Evolutionary conservation across 768 basidiomycete genomes (phyloP), one percentile per base, ranked within the genome.

Genomic region (Mrakia blollopis): DNA sequence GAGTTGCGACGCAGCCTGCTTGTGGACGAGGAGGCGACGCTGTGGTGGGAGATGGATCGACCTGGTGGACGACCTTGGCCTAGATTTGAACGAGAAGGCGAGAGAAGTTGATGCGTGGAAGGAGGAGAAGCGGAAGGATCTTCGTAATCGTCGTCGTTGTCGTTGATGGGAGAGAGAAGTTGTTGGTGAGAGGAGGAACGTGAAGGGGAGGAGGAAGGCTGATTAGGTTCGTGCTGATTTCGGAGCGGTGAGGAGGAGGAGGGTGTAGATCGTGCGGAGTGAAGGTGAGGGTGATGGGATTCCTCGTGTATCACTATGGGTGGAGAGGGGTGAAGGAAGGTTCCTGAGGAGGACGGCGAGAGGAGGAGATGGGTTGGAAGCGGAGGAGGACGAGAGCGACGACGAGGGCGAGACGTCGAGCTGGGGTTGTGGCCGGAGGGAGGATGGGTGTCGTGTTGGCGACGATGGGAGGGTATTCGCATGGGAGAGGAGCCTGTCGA

Each of bases 81-180:
- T n/a, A 25, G 23, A 28, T 7, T 25, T 23, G 65, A 37, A 30
- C 18, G 65, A 68, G 25, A 23, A 21, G 37, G 65, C 39, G 25
- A 39, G 39, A 39, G 35, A 13, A 35, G 35, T 39, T 9, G 35
- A 23, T 44, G 65, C 37, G 32, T 23, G 63, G 30, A 37, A n/a
- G 65, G 16, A 39, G 35, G 37, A 7, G 65, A 39, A 7, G 25
- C 13, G 18, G 37, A n/a, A 41, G 1, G 39, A 23, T 18, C 32
- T 39, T 65, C 37, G 65, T 41, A 25, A 18, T 68, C 65, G 28
- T 63, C 62, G 32, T 41, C 65, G 63, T 37, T 65, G 37, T 67
- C 65, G 65, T 68, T 68, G 65, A 68, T 68, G 65, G 65, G 39
- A 9, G 37, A 35, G 65, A 68, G 65, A 9, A 41, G 37, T 25